Conservation (phyloP, 306 rosid genomes). For the Ceratonia siliqua region DNA sequence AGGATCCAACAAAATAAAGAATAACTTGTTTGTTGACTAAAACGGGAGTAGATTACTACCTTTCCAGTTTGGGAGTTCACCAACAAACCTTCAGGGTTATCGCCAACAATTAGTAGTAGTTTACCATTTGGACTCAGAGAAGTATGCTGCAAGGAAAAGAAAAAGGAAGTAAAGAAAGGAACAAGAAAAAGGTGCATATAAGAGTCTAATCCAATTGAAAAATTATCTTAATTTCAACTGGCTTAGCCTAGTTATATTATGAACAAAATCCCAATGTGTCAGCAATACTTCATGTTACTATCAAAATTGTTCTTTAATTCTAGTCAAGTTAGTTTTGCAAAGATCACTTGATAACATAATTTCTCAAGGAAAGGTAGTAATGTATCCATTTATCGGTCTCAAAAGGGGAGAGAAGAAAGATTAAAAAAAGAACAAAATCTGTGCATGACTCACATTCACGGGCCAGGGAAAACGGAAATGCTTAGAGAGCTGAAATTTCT, state of each 20-base stretch:
- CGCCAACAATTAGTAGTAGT: constrained; percentile 73
- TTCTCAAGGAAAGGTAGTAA: constrained; percentile 11
- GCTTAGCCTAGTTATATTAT: background rate
- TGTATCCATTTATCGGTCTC: constrained; percentile 10
- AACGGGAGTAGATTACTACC: constrained; percentile 41
- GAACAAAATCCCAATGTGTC: background rate
- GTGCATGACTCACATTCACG: constrained; percentile 62
- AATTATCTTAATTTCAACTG: background rate
- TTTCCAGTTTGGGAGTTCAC: constrained; percentile 85
- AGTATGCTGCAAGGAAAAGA: constrained; percentile 57
- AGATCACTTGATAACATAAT: background rate
- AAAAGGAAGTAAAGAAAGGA: constrained; percentile 7
- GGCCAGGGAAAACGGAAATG: constrained; percentile 80
- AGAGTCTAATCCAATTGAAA: constrained; percentile 2
- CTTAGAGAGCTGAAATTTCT: constrained; percentile 76
- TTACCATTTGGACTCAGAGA: constrained; percentile 72
- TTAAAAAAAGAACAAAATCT: background rate
- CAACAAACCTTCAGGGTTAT: constrained; percentile 71
- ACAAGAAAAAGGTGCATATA: background rate
- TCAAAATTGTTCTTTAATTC: background rate
- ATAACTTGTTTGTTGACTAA: constrained; percentile 3
- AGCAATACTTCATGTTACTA: constrained; percentile 9
- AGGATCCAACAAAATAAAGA: constrained; percentile 4
- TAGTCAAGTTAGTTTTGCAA: background rate
- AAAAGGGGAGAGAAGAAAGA: background rate